phyloP scores from a whole-genome alignment of 2,329 filamentous ascomycete genomes.

The Seiridium unicorne region DNA sequence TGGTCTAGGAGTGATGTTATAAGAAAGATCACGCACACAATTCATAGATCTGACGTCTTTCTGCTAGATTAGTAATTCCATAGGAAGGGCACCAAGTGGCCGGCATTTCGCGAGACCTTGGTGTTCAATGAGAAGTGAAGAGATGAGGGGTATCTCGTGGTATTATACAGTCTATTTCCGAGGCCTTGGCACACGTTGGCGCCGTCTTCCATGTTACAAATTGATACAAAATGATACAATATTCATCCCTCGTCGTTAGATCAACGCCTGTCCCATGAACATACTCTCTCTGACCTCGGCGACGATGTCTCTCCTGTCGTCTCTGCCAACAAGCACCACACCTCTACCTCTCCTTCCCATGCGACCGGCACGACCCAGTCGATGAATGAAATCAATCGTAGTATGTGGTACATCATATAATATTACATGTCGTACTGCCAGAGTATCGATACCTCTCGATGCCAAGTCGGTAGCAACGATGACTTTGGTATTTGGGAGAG shows the following conservation, averaged over 20 bases:
- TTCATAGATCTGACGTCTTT: too few relatives aligned
- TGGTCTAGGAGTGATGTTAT: too few relatives aligned
- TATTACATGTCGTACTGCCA: conserved; percentile 87
- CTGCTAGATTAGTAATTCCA: too few relatives aligned
- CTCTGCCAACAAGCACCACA: conserved; percentile 84
- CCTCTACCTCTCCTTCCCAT: conserved; percentile 90
- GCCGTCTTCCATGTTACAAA: not conserved
- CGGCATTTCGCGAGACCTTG: too few relatives aligned
- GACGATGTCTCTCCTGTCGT: conserved; percentile 87
- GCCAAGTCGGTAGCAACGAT: conserved; percentile 93
- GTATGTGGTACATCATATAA: conserved; percentile 97
- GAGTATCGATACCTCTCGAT: conserved; percentile 89
- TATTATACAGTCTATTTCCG: not conserved
- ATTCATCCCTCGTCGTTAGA: conserved; percentile 41
- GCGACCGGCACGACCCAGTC: conserved; percentile 84
- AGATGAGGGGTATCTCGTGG: not conserved
- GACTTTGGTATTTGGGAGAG: conserved; percentile 77
- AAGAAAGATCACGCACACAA: too few relatives aligned
- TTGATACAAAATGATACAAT: too few relatives aligned
- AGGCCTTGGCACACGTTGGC: not conserved
- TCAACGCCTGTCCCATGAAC: conserved; percentile 77
- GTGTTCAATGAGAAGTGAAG: not conserved
- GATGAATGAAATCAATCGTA: conserved; percentile 97
- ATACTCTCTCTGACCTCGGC: conserved; percentile 88
- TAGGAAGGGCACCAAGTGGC: too few relatives aligned